phyloP scores from a whole-genome alignment of 176 grass and related monocot species.

The Ensete ventricosum region DNA sequence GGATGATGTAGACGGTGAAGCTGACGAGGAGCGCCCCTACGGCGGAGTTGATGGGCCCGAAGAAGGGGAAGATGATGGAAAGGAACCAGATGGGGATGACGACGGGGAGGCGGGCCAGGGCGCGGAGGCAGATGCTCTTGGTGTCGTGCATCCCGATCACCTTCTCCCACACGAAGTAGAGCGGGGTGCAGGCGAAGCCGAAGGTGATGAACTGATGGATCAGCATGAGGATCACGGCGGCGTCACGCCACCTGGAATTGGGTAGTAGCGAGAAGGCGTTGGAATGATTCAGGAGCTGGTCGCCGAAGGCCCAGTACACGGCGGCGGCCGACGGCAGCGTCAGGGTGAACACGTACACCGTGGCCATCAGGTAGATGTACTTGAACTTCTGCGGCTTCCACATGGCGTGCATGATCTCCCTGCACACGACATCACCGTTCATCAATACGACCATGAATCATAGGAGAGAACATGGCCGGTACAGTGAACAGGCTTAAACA shows the following conservation, averaged over 20 bases:
- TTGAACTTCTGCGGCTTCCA: constrained; percentile 80
- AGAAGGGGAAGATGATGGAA: constrained; percentile 22
- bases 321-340: constrained; percentile 56
- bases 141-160: constrained; percentile 45
- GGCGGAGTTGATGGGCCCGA: constrained; percentile 22
- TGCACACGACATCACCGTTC: not conserved
- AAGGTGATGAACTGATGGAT: constrained; percentile 91
- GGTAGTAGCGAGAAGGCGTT: constrained; percentile 65
- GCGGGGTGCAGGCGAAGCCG: constrained; percentile 75
- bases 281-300: constrained; percentile 52
- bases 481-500: too few species aligned
- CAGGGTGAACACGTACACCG: constrained; percentile 67
- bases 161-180: constrained; percentile 95
- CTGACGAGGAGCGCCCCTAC: constrained; percentile 19
- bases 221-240: constrained; percentile 63
- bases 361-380: constrained; percentile 67
- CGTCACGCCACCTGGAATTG: constrained; percentile 38
- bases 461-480: too few species aligned
- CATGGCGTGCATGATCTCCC: constrained; percentile 84
- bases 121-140: constrained; percentile 22
- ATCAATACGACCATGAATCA: too few species aligned
- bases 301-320: constrained; percentile 74
- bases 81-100: constrained; percentile 26
- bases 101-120: constrained; percentile 19
- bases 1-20: constrained; percentile 25